These are phyloP conservation scores for Platanus orientalis DNA, from an alignment of 164 flowering plant species.

Conservation along the genomic window DNA sequence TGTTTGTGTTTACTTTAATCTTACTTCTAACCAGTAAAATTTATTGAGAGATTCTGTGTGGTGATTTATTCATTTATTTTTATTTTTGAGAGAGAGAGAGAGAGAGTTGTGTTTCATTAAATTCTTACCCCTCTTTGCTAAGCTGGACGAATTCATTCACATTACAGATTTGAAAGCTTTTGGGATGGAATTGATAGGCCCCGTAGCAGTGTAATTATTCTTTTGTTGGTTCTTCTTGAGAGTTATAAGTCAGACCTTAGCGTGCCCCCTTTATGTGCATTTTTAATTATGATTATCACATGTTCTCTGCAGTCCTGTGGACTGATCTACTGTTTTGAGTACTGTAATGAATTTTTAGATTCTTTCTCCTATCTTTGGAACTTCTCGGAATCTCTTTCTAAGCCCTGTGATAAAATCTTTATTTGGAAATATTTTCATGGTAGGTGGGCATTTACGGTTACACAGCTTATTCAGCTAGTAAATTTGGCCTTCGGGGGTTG, in stretches of 20 bases:
- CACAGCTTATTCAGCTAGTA: slow-evolving; percentile 84
- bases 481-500: slow-evolving; percentile 81
- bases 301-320: too few relatives aligned
- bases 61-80: background rate
- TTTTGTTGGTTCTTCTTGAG: background rate
- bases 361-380: background rate
- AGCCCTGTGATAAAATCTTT: background rate
- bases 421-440: slow-evolving; percentile 22
- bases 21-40: too few relatives aligned
- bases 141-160: background rate
- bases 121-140: background rate
- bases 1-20: background rate
- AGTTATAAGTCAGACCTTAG: background rate
- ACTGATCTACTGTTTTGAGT: too few relatives aligned
- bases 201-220: too few relatives aligned
- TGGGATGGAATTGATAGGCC: background rate
- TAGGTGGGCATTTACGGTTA: slow-evolving; percentile 70
- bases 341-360: too few relatives aligned
- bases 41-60: background rate
- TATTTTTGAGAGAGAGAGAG: too few relatives aligned
- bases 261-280: background rate
- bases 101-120: background rate
- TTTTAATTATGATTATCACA: background rate
- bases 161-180: background rate
- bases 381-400: background rate